A percentile compares a stretch with the other conserved stretches of the same genome.
phyloP scores from a whole-genome alignment of 345 rosid species.

The Carallia brachiata region DNA sequence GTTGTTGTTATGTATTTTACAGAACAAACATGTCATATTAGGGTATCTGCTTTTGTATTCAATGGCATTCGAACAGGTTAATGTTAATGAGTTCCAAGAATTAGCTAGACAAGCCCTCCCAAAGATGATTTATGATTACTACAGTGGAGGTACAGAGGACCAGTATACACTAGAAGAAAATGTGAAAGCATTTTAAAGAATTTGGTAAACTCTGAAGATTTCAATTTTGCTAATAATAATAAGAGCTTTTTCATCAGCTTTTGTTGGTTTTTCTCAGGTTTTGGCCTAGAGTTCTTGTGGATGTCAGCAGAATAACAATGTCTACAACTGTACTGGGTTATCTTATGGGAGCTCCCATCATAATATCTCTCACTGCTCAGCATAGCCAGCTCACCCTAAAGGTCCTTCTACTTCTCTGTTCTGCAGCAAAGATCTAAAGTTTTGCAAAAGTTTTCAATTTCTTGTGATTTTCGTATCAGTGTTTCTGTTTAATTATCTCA shows the following conservation, averaged over 20 bases:
- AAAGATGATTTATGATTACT: too few relatives aligned
- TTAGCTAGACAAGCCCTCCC: conserved; percentile 11
- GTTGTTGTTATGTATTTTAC: too few relatives aligned
- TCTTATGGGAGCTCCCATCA: conserved; percentile 57
- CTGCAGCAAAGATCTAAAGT: not conserved
- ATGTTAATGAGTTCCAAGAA: conserved; percentile 68
- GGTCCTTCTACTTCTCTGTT: conserved; percentile 32
- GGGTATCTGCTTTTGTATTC: conserved; percentile 7
- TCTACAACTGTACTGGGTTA: conserved; percentile 56
- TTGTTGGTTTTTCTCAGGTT: conserved; percentile 38
- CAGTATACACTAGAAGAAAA: too few relatives aligned
- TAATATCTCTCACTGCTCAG: conserved; percentile 67
- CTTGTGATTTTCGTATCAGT: not conserved
- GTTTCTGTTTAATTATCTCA: conserved; percentile 24
- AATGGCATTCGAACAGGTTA: conserved; percentile 64
- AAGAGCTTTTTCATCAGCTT: conserved; percentile 2
- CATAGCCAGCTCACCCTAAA: conserved; percentile 77
- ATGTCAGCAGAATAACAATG: conserved; percentile 58
- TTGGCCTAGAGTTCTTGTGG: conserved; percentile 67
- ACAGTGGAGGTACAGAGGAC: too few relatives aligned
- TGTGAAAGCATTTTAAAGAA: conserved; percentile 54
- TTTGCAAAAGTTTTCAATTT: not conserved
- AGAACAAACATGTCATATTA: too few relatives aligned
- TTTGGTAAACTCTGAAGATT: conserved; percentile 33
- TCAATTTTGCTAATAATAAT: not conserved